A percentile compares a stretch with the other conserved stretches of the same genome.
These are phyloP conservation scores for Pyrenopolyporus hunteri DNA, from an alignment of 495 filamentous ascomycete genomes.

Conservation along the genomic window DNA sequence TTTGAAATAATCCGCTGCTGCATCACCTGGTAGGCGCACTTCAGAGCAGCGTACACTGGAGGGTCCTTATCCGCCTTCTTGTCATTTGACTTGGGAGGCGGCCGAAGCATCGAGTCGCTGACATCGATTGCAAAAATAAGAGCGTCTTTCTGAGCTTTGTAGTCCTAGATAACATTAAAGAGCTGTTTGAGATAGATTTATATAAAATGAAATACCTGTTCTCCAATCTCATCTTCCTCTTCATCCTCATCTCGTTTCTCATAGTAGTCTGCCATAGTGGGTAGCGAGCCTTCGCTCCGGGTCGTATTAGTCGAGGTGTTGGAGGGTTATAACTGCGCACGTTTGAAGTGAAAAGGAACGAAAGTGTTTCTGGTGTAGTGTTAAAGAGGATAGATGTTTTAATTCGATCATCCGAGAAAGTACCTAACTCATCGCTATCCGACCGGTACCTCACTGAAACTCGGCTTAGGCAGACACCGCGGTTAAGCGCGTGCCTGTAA, in stretches of 20 bases:
- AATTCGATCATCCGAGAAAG: too few relatives aligned
- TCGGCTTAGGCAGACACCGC: constrained; percentile 27
- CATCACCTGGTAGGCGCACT: constrained; percentile 94
- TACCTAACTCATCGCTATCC: too few relatives aligned
- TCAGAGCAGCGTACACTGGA: constrained; percentile 80
- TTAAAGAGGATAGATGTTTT: neutral
- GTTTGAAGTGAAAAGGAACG: too few relatives aligned
- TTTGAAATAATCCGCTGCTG: constrained; percentile 97
- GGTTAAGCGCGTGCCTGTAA: constrained; percentile 25
- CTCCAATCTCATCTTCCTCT: constrained; percentile 70
- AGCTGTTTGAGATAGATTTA: neutral
- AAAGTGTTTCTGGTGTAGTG: too few relatives aligned
- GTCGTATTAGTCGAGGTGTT: neutral
- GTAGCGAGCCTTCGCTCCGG: neutral
- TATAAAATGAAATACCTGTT: constrained; percentile 54
- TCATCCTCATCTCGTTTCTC: constrained; percentile 65
- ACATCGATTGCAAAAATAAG: constrained; percentile 95
- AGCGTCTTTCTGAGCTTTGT: constrained; percentile 93
- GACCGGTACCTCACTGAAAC: neutral
- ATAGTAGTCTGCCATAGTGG: constrained; percentile 51
- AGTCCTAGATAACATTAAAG: constrained; percentile 65
- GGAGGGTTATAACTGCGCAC: neutral
- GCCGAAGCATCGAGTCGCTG: constrained; percentile 84
- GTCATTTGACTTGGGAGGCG: constrained; percentile 65
- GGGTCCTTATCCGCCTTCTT: constrained; percentile 77